Evolutionary conservation across 192 early-diverging fungal genomes (phyloP), one percentile per base, ranked within the genome.

Genomic region (Gaertneriomyces semiglobifer): DNA sequence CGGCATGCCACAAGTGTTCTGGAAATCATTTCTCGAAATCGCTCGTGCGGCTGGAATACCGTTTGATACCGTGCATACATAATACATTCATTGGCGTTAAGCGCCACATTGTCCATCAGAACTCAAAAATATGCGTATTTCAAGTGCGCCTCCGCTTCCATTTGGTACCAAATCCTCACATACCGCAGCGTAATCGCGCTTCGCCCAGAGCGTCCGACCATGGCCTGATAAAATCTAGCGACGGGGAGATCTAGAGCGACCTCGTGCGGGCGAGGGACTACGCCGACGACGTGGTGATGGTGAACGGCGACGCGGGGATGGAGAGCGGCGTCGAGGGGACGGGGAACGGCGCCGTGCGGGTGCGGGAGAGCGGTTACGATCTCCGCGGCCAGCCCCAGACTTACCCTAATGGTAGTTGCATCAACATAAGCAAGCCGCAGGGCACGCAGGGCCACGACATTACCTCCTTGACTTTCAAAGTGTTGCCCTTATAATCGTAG

Each of bases 401-500:
- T 50, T 50, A n/a, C 18, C 48, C 48, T 50, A 18, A 50, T 50
- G 18, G 18, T 50, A 50, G 18, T 12, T 50, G 12, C 18, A n/a
- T n/a, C 12, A 50, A 50, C 2, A 50, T n/a, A 12, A 12, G 48
- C 48, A 18, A 50, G 11, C 48, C 18, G 12, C 48, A n/a, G 48
- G 12, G 11, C 18, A 3, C 18, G 11, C 18, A n/a, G 12, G 11
- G 11, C 18, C 48, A 2, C 57, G 12, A 11, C 14, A 4, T 60
- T 68, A 75, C 76, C 73, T 80, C 74, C 43, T 68, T 77, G 4
- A 79, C 74, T 44, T 38, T 64, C 16, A 84, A 43, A 20, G 41
- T 71, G 12, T 65, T 63, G 8, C 83, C 83, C 33, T 84, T 60
- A 56, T 80, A 84, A 18, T 85, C 83, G 40, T 66, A 73, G 57